Base-by-base conservation (phyloP, 306 rosid species). In the Chamaecrista fasciculata region DNA sequence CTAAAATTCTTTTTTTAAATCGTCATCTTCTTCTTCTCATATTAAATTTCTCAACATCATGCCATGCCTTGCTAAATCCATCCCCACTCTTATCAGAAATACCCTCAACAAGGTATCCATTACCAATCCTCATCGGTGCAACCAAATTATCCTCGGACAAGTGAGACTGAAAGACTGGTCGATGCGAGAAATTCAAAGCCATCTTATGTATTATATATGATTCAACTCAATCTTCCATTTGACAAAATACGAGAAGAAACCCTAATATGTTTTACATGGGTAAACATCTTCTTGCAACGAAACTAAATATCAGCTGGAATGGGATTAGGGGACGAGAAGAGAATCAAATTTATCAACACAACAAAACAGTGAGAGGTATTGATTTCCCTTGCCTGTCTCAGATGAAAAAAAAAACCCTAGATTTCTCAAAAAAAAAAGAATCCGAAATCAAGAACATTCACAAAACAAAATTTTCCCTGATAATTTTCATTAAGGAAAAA, bases 161-260 rank as follows among this genome's bases (percentile, higher is more conserved):
- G 58, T 72, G 63, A 36, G 52, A 66, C 3, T 71, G 26, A 51
- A 75, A 80, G 72, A 80, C 33, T 6, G 84, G 67, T 19, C 80
- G 75, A 51, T 76, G 84, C 23, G 84, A 80, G 63, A 75, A 75
- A 80, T 80, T 80, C 75, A 80, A 61, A 33, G 84, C 84, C 84
- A 80, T 79, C 70, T 28, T 61, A 48, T 34, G 26, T 31, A 69
- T 12, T 69, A 47, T 48, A 75, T 59, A 66, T 15, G 62, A 69
- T 70, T 62, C 72, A 62, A 16, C 67, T 50, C 43, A 84, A 73
- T 20, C 72, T 55, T 55, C 18, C 19, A 25, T 14, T 14, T 5
- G 18, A n/a, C n/a, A 55, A 26, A 26, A 43, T 19, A 49, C 8
- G 2, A 37, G 19, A 42, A 43, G 24, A 26, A 72, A 67, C 77